Percentiles rank a stretch among this genome's conserved stretches.
phyloP scores from a whole-genome alignment of 345 rosid genomes.

The Eucalyptus pauciflora region DNA sequence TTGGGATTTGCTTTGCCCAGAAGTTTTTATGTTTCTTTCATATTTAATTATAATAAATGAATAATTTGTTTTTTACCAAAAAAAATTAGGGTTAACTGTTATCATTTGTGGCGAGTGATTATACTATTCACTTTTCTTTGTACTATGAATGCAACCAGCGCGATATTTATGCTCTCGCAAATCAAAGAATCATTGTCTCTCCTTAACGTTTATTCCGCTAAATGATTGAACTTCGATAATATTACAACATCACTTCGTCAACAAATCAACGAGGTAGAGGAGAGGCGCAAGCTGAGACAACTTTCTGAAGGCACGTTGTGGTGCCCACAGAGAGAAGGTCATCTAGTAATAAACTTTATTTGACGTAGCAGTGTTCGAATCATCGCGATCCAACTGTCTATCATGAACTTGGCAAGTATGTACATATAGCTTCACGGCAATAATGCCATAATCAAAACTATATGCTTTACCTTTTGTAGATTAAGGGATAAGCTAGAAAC shows the following conservation, averaged over 20 bases:
- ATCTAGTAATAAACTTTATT: neutral
- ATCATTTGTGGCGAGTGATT: neutral
- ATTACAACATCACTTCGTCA: neutral
- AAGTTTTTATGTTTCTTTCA: rapidly evolving
- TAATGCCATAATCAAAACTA: neutral
- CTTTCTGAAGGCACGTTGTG: neutral
- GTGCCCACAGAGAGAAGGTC: neutral
- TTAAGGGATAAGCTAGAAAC: neutral
- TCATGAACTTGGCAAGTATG: neutral
- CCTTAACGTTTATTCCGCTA: neutral
- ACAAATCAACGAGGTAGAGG: neutral
- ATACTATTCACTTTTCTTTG: neutral
- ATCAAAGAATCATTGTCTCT: neutral
- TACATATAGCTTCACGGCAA: neutral
- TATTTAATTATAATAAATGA: too few relatives aligned
- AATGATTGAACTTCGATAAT: neutral
- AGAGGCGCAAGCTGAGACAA: neutral
- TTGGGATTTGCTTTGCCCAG: too few relatives aligned
- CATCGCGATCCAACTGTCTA: neutral
- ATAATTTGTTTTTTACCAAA: too few relatives aligned
- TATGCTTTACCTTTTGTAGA: neutral
- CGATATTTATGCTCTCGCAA: neutral
- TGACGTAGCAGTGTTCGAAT: neutral
- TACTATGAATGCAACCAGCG: neutral
- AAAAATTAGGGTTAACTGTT: rapidly evolving